phyloP scores from a whole-genome alignment of 1,139 yeast species.

The Protomyces macrosporus region DNA sequence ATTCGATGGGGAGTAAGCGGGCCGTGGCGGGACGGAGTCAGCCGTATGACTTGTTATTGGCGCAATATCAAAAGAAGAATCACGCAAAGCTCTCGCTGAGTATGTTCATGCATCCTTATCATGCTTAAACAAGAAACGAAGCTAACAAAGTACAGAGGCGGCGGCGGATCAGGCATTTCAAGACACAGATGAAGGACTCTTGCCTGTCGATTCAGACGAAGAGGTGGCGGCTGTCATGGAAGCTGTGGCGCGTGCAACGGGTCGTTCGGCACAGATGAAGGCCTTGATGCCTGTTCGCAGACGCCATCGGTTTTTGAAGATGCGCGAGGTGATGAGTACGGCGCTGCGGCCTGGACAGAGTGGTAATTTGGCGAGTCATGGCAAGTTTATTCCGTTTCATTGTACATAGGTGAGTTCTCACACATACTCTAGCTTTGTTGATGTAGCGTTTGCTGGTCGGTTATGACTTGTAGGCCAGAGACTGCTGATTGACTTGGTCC shows the following conservation, averaged over 20 bases:
- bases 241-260: conserved; percentile 59
- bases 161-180: conserved; percentile 32
- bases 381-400: background rate
- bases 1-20: conserved; percentile 96
- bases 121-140: conserved; percentile 36
- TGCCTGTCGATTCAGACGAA: conserved; percentile 62
- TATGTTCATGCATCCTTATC: conserved; percentile 45
- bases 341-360: background rate
- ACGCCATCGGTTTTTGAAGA: conserved; percentile 67
- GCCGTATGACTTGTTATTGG: conserved; percentile 80
- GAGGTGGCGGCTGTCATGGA: conserved; percentile 90
- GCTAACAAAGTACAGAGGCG: conserved; percentile 20
- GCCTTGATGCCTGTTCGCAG: conserved; percentile 65
- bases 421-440: too few species aligned
- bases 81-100: conserved; percentile 49
- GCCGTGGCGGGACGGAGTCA: conserved; percentile 91
- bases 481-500: too few species aligned
- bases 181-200: conserved; percentile 27
- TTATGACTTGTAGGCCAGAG: too few species aligned
- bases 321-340: conserved; percentile 49
- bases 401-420: background rate
- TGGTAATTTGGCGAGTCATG: background rate
- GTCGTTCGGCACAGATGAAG: conserved; percentile 36
- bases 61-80: conserved; percentile 85
- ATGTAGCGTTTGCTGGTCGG: too few species aligned